Base-by-base conservation (phyloP, 2,329 filamentous ascomycete species). In the Verruconis gallopava region DNA sequence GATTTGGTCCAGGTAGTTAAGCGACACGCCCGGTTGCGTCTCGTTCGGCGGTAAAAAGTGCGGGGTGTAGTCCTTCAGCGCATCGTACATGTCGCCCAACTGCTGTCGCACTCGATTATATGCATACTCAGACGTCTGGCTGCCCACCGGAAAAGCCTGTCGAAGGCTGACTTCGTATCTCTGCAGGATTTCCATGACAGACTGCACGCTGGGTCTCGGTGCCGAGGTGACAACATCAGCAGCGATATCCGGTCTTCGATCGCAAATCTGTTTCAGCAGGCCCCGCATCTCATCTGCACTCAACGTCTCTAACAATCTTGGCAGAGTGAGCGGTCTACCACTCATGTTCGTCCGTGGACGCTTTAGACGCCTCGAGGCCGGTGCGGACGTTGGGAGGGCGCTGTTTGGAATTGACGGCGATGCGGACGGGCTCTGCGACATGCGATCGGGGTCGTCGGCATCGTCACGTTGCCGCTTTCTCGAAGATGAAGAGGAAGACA, bases 41-140 rank as follows among this genome's bases (percentile, higher is more conserved):
- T 98, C 91, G 55, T 83, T 81, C 0, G 91, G 91, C 11, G 91
- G 91, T 2, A 98, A 76, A 55, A 93, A 98, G 59, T 96, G 86
- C 3, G 86, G 85, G 1, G 88, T 96, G 57, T 93, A 98, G 56
- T 98, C 91, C 58, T 81, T 80, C 35, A 98, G 71, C 34, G 91
- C 86, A 45, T 95, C 85, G 46, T 95, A 76, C 18, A 98, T 73
- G 44, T 85, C 79, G 19, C 77, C 67, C 14, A 96, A 71, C 28
- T 81, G 76, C 49, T 88, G 81, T 51, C 81, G 85, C 42, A 96
- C 84, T 52, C 91, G 78, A 58, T 95, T 93, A 60, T 95, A 98
- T 39, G 85, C 81, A 63, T 96, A 96, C 59, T 96, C 89, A 33
- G 86, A 85, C 45, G 78, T 84, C 11, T 81, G 74, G 51, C 86